Conservation (phyloP, 352 stramenopile genomes). For the Phytophthora lateralis region DNA sequence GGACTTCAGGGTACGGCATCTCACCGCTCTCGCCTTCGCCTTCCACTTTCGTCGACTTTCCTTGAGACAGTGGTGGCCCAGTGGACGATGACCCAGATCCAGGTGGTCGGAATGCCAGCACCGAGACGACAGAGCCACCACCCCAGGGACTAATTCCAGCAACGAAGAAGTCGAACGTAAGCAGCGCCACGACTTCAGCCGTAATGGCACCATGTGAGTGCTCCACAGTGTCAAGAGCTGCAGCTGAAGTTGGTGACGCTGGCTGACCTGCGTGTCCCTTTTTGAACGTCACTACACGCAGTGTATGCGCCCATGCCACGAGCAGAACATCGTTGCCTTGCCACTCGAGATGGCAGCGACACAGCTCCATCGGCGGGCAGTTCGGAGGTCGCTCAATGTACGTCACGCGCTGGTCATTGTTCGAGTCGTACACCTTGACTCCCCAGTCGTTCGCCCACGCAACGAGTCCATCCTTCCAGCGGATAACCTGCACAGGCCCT, state of each 20-base stretch:
- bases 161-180: constrained; percentile 88
- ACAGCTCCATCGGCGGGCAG: constrained; percentile 85
- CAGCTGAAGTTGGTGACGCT: constrained; percentile 41
- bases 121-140: constrained; percentile 53
- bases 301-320: constrained; percentile 76
- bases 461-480: constrained; percentile 78
- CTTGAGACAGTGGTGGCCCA: constrained; percentile 23
- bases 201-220: constrained; percentile 41
- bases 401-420: constrained; percentile 77
- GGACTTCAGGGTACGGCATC: constrained; percentile 83
- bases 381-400: constrained; percentile 82
- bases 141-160: constrained; percentile 76
- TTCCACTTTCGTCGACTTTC: constrained; percentile 54
- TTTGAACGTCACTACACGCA: constrained; percentile 83
- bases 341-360: constrained; percentile 82
- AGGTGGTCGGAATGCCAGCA: constrained; percentile 76
- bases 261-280: constrained; percentile 37
- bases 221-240: constrained; percentile 32
- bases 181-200: constrained; percentile 70
- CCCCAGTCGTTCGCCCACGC: constrained; percentile 89
- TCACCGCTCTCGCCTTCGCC: constrained; percentile 73
- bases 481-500: constrained; percentile 79
- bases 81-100: constrained; percentile 39
- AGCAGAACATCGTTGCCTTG: constrained; percentile 62
- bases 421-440: constrained; percentile 85